phyloP scores from a whole-genome alignment of 768 basidiomycete species.

The Candolleomyces efflorescens region DNA sequence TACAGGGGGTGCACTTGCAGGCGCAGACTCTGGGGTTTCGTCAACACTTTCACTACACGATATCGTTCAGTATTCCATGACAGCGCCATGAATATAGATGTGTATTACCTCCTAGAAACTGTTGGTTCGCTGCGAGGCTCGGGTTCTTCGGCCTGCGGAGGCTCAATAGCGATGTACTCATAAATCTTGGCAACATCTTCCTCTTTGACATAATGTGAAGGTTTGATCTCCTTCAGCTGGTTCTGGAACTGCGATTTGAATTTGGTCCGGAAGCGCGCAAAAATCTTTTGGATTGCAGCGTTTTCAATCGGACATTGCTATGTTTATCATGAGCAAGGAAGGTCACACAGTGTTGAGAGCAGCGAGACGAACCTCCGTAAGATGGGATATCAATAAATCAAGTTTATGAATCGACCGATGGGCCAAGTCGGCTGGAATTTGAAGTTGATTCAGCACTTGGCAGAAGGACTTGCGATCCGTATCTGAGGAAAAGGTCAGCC shows the following conservation, averaged over 20 bases:
- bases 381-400: slow-evolving; percentile 43
- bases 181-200: slow-evolving; percentile 21
- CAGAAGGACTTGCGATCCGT: slow-evolving; percentile 61
- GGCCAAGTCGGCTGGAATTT: slow-evolving; percentile 39
- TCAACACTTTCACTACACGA: too few relatives aligned
- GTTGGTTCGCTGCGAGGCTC: neutral
- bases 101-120: neutral
- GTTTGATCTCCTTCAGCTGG: slow-evolving; percentile 37
- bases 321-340: neutral
- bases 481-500: slow-evolving; percentile 27
- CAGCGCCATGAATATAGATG: neutral
- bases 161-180: slow-evolving; percentile 10
- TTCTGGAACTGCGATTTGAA: slow-evolving; percentile 40
- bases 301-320: slow-evolving; percentile 62
- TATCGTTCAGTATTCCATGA: too few relatives aligned
- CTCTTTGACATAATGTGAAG: slow-evolving; percentile 30
- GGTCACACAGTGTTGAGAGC: slow-evolving; percentile 1
- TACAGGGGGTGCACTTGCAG: too few relatives aligned
- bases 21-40: too few relatives aligned
- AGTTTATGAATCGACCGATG: slow-evolving; percentile 40
- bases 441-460: slow-evolving; percentile 59
- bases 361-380: slow-evolving; percentile 40
- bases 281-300: slow-evolving; percentile 45
- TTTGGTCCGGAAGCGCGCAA: slow-evolving; percentile 48
- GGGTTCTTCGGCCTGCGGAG: slow-evolving; percentile 8